Evolutionary conservation across 768 basidiomycete species (phyloP).

Genomic region (Artomyces pyxidatus): DNA sequence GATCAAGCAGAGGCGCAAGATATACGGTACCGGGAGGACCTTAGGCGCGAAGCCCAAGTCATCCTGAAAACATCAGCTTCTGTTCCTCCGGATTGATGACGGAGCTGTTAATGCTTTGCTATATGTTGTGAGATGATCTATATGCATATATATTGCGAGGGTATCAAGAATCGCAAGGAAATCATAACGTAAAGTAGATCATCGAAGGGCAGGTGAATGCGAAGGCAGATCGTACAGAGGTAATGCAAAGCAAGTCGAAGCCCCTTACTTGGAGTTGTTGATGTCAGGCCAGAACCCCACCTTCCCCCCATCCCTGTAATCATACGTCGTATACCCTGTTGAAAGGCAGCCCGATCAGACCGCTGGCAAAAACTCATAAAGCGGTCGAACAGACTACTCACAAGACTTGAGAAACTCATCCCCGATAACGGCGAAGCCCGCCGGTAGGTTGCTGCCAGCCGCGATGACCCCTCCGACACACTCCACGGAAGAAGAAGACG

Average conservation of each 20-base stretch:
- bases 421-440: slow-evolving; percentile 52
- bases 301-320: slow-evolving; percentile 44
- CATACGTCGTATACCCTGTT: slow-evolving; percentile 54
- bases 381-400: slow-evolving; percentile 23
- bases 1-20: slow-evolving; percentile 48
- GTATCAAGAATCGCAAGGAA: neutral
- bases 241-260: neutral
- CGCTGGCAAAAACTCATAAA: slow-evolving; percentile 2
- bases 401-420: slow-evolving; percentile 64
- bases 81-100: neutral
- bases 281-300: slow-evolving; percentile 53
- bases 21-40: slow-evolving; percentile 33
- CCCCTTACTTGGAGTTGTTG: slow-evolving; percentile 27
- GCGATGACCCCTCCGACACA: slow-evolving; percentile 52
- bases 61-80: slow-evolving; percentile 3
- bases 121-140: neutral
- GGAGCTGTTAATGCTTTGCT: neutral
- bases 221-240: neutral
- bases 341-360: no score
- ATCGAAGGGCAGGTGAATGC: neutral
- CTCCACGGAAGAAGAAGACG: slow-evolving; percentile 30
- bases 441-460: slow-evolving; percentile 36
- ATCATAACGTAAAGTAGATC: neutral
- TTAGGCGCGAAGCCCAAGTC: slow-evolving; percentile 29
- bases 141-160: neutral